Evolutionary conservation across 2,329 filamentous ascomycete species (phyloP).

Genomic region (Aspergillus pseudonomiae): DNA sequence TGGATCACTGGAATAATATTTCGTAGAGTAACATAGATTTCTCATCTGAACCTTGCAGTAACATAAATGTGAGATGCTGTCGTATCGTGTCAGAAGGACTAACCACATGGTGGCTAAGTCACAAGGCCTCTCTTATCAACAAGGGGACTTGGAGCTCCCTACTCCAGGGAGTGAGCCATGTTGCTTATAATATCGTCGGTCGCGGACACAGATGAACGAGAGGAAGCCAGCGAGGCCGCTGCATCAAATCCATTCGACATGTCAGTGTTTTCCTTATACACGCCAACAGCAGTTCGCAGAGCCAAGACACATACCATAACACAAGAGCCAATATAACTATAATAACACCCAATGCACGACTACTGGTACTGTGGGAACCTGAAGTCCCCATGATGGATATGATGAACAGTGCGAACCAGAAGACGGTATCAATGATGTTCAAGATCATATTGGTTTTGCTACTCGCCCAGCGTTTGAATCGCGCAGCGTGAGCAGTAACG

Average conservation of each 20-base stretch:
- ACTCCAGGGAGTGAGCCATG: constrained; percentile 11
- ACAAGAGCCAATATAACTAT: constrained; percentile 17
- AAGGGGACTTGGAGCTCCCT: background rate
- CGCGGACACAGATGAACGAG: constrained; percentile 20
- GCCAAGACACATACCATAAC: constrained; percentile 18
- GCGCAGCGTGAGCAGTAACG: constrained; percentile 18
- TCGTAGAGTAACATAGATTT: background rate
- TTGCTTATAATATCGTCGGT: constrained; percentile 16
- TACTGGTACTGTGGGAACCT: constrained; percentile 14
- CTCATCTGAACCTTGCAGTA: background rate
- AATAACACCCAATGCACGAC: constrained; percentile 24
- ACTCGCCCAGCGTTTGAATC: constrained; percentile 27
- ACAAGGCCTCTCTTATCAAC: background rate
- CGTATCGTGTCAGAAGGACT: background rate
- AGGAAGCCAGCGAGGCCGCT: constrained; percentile 17
- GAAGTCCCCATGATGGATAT: constrained; percentile 24
- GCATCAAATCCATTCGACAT: rapidly evolving
- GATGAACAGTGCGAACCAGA: constrained; percentile 30
- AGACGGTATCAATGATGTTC: constrained; percentile 28
- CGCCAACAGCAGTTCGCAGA: too few species aligned
- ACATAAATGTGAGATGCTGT: background rate
- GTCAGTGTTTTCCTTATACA: background rate
- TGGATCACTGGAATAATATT: too few species aligned
- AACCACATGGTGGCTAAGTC: background rate
- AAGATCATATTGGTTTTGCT: constrained; percentile 25